phyloP scores from a whole-genome alignment of 23 red algal genomes.

The Gracilaria domingensis region DNA sequence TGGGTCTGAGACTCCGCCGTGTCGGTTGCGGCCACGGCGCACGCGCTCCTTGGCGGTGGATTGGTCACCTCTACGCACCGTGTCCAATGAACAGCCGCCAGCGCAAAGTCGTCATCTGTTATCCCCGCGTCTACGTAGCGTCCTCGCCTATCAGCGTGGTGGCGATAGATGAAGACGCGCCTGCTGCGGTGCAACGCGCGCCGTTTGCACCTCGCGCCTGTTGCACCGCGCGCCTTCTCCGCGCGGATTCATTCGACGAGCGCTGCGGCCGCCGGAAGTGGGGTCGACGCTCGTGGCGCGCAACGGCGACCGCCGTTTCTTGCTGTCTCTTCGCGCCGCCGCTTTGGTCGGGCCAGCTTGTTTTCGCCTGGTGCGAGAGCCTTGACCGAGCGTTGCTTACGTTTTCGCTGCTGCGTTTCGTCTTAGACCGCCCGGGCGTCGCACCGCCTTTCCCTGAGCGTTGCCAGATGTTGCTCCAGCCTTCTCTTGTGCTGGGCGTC shows the following conservation, averaged over 20 bases:
- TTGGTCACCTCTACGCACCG: not conserved
- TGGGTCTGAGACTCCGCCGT: no score
- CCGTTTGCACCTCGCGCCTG: no score
- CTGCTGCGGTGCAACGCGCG: no score
- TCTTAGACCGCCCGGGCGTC: not conserved
- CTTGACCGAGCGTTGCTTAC: not conserved
- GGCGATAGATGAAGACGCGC: no score
- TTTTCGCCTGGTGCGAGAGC: not conserved
- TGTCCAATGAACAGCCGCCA: constrained; percentile 6
- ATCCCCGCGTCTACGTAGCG: no score
- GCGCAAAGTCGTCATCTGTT: not conserved
- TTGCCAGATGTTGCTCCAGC: not conserved
- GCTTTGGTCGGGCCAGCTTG: not conserved
- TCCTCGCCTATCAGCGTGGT: no score
- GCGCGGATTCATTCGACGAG: not conserved
- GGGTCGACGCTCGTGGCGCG: no score
- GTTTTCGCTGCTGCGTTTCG: not conserved
- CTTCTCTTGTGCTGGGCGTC: not conserved
- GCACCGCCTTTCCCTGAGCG: not conserved
- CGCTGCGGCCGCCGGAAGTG: not conserved
- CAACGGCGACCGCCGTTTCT: not conserved
- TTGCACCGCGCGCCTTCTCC: not conserved
- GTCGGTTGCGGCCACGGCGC: constrained; percentile 9
- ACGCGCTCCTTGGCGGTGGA: not conserved
- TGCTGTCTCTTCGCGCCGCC: not conserved